These are phyloP conservation scores for Neonectria punicea DNA, from an alignment of 2,329 filamentous ascomycete genomes.

Conservation along the genomic window DNA sequence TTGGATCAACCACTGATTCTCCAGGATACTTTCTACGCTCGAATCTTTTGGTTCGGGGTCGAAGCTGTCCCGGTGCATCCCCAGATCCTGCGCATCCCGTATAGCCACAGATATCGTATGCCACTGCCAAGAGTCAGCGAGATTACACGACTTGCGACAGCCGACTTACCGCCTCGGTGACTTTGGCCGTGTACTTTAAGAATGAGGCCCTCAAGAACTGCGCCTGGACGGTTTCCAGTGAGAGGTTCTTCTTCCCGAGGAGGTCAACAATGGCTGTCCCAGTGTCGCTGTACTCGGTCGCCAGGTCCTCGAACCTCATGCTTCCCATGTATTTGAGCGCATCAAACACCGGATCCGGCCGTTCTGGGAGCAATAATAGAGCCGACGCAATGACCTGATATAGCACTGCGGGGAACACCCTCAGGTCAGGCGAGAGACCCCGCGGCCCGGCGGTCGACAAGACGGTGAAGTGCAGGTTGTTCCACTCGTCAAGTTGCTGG, in stretches of 20 bases:
- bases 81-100: conserved; percentile 71
- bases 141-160: neutral
- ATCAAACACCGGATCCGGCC: conserved; percentile 61
- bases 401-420: conserved; percentile 68
- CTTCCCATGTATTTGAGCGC: conserved; percentile 67
- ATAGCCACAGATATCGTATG: conserved; percentile 67
- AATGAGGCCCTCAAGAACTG: conserved; percentile 67
- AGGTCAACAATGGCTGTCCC: conserved; percentile 63
- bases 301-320: conserved; percentile 70
- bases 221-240: conserved; percentile 66
- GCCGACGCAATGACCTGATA: conserved; percentile 68
- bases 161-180: conserved; percentile 63
- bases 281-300: conserved; percentile 69
- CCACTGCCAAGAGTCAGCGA: conserved; percentile 53
- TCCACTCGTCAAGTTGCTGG: conserved; percentile 64
- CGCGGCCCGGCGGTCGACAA: conserved; percentile 62
- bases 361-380: conserved; percentile 62
- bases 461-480: conserved; percentile 61
- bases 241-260: conserved; percentile 67
- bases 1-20: conserved; percentile 69
- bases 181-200: conserved; percentile 67
- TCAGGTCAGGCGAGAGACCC: conserved; percentile 60
- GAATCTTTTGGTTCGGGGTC: conserved; percentile 61
- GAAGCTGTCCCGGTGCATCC: conserved; percentile 64
- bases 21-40: conserved; percentile 60